Percentiles rank a stretch among this genome's conserved stretches.
Conservation (phyloP, 495 filamentous ascomycete genomes). For the Staphylotrichum longicolle region DNA sequence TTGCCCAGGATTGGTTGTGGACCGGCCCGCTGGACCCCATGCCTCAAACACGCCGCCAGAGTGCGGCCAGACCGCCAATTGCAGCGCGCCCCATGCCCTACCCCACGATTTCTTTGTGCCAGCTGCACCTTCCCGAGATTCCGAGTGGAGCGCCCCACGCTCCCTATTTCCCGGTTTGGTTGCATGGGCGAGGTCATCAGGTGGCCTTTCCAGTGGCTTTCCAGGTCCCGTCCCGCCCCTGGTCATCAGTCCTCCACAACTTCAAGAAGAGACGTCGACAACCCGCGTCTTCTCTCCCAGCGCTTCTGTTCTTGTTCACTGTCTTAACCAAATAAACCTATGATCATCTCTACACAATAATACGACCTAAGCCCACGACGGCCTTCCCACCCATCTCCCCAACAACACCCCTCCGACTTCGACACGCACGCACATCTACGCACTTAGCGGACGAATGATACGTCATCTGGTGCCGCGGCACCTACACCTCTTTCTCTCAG, state of each 20-base stretch:
- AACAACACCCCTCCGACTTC: not conserved
- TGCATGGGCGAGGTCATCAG: conserved; percentile 15
- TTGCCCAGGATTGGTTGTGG: not conserved
- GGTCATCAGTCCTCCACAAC: too few species aligned
- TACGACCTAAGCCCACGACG: too few species aligned
- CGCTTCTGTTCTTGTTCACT: too few species aligned
- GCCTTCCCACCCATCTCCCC: not conserved
- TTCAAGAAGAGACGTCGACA: not conserved
- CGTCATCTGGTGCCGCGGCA: not conserved
- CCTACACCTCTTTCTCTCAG: too few species aligned
- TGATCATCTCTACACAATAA: too few species aligned
- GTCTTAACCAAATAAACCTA: too few species aligned
- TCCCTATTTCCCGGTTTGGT: conserved; percentile 5
- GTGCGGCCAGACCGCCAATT: not conserved
- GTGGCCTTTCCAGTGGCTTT: conserved; percentile 9
- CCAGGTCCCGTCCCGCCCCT: too few species aligned
- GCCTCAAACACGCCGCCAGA: too few species aligned
- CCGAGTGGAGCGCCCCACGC: conserved; percentile 4
- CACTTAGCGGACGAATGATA: not conserved
- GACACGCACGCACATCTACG: not conserved
- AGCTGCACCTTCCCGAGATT: conserved; percentile 3
- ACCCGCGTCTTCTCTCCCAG: not conserved
- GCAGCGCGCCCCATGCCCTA: not conserved
- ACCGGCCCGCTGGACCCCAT: not conserved
- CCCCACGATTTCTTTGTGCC: conserved; percentile 17